Conservation (phyloP, 306 rosid genomes). For the Quercus engelmannii region DNA sequence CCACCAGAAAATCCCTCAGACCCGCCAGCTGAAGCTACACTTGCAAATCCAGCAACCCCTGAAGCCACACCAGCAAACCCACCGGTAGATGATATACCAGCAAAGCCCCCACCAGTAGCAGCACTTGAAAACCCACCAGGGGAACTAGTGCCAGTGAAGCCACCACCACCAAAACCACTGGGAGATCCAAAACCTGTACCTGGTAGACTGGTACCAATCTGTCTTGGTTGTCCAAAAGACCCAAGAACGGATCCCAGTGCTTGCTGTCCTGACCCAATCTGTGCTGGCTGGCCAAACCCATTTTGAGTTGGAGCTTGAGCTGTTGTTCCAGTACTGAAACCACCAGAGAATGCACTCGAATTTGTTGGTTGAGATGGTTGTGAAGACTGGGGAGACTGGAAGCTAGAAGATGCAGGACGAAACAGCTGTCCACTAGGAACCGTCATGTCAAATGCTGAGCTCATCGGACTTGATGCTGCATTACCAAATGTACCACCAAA, state of each 20-base stretch:
- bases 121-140: constrained; percentile 33
- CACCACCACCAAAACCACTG: constrained; percentile 58
- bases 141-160: constrained; percentile 2
- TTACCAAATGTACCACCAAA: constrained; percentile 74
- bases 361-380: constrained; percentile 46
- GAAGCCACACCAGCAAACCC: constrained; percentile 33
- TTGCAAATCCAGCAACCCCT: constrained; percentile 42
- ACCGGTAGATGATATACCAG: constrained; percentile 30
- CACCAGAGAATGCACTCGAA: constrained; percentile 54
- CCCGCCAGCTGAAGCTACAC: constrained; percentile 23
- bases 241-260: constrained; percentile 89
- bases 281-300: constrained; percentile 72
- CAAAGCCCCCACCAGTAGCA: constrained; percentile 48
- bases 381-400: constrained; percentile 54
- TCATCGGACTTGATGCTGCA: constrained; percentile 29
- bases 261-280: constrained; percentile 79
- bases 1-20: constrained; percentile 28
- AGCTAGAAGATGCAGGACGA: constrained; percentile 79
- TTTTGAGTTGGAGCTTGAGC: constrained; percentile 45
- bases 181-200: constrained; percentile 61
- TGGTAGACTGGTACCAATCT: constrained; percentile 60
- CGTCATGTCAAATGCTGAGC: constrained; percentile 42
- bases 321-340: constrained; percentile 45
- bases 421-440: constrained; percentile 68
- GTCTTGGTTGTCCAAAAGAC: constrained; percentile 91